Evolutionary conservation across 2,329 filamentous ascomycete genomes (phyloP), one percentile per base, ranked within the genome.

Genomic region (Rhexocercosporidium sp.): DNA sequence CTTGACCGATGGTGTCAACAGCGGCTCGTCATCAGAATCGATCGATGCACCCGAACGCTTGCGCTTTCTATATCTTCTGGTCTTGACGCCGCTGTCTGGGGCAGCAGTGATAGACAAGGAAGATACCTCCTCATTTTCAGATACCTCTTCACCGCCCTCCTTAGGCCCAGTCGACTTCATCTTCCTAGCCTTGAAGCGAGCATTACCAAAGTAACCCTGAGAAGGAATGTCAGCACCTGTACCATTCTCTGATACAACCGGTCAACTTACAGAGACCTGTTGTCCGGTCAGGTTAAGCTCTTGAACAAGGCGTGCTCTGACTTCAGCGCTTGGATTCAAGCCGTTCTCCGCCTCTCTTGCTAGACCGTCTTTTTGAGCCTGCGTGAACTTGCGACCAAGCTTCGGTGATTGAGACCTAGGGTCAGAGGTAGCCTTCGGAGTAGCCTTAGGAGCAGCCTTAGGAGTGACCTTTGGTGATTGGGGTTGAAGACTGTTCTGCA

Each of bases 161-260:
- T 47, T 46, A 3, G 14, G 22, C 29, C 27, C 57, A n/a, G 27
- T 46, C 12, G 18, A 9, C n/a, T 60, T 44, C n/a, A 22, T 20
- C 34, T 57, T 57, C 27, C 54, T 39, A 8, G 54, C 54, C 34
- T 57, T 57, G 31, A 57, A 57, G 12, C 41, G 39, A 31, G 57
- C 57, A 31, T 60, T 60, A 25, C 57, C 57, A 31, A 60, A 60
- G 39, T 47, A 60, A 3, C 57, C 37, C 41, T 60, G 25, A n/a
- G 25, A 54, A 3, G 7, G 5, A 54, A 54, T 31, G 49, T 54
- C 29, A 34, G 49, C 25, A 3, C 16, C 5, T 25, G 25, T 51
- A 51, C 14, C n/a, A 22, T 51, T 22, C 11, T 16, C 6, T 51
- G n/a, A n/a, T n/a, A n/a, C n/a, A 25, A 25, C 16, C 4, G n/a